A percentile compares a stretch with the other conserved stretches of the same genome.
These are phyloP conservation scores for Colletotrichum brevisporum DNA, from an alignment of 2,329 filamentous ascomycete species.

Conservation along the genomic window DNA sequence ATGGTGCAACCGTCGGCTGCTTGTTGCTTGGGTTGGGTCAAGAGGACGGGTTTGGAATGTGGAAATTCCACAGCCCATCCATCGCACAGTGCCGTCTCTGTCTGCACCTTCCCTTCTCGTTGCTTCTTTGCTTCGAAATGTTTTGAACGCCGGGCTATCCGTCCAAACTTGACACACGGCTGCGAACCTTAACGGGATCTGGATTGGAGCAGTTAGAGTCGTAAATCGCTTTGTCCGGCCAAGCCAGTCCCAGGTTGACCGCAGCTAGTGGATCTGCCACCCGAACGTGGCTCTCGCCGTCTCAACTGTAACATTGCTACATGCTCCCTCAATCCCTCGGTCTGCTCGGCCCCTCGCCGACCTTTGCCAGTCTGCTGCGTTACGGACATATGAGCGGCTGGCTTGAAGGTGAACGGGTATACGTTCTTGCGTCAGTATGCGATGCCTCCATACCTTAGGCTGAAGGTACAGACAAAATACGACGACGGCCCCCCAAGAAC, in stretches of 20 bases:
- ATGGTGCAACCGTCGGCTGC: conserved; percentile 13
- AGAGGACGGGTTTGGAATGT: background rate
- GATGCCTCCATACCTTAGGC: too few relatives aligned
- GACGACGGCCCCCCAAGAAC: background rate
- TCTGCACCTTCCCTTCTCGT: background rate
- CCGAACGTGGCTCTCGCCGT: conserved; percentile 40
- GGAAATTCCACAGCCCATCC: background rate
- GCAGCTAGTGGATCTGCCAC: conserved; percentile 40
- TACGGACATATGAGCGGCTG: background rate
- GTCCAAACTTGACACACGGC: conserved; percentile 41
- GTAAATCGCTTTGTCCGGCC: conserved; percentile 33
- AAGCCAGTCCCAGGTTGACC: conserved; percentile 36
- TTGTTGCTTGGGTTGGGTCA: background rate
- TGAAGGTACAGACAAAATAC: background rate
- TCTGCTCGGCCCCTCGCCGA: conserved; percentile 24
- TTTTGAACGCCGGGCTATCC: conserved; percentile 37
- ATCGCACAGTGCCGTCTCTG: background rate
- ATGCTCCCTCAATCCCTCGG: conserved; percentile 24
- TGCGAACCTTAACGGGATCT: conserved; percentile 32
- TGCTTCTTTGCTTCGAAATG: conserved; percentile 32
- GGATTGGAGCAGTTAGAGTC: conserved; percentile 17
- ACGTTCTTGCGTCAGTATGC: conserved; percentile 10
- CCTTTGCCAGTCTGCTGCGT: conserved; percentile 21
- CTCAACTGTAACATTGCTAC: conserved; percentile 38
- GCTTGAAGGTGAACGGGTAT: conserved; percentile 12